A percentile compares a stretch with the other conserved stretches of the same genome.
These are phyloP conservation scores for Alternaria sp. DNA, from an alignment of 2,329 filamentous ascomycete genomes.

Conservation along the genomic window DNA sequence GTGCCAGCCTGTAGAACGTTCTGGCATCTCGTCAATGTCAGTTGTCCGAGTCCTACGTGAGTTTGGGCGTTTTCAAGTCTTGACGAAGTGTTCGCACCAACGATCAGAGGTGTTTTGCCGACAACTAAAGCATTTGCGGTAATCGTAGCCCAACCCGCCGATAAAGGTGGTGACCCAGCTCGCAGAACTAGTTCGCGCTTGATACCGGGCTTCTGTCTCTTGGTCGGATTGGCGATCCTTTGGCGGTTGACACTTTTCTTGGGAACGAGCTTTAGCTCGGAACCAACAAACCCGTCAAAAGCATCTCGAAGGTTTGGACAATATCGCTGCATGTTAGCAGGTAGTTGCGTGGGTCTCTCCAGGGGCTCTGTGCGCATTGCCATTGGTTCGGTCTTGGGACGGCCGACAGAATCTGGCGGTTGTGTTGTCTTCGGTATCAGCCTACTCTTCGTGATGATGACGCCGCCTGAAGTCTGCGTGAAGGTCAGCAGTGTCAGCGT, in stretches of 20 bases:
- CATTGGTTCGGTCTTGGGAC: neutral
- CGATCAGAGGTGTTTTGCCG: neutral
- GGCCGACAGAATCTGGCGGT: neutral
- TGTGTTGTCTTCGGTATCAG: neutral
- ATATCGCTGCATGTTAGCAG: neutral
- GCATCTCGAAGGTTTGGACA: neutral
- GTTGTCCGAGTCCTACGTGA: neutral
- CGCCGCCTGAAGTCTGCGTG: neutral
- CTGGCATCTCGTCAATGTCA: neutral
- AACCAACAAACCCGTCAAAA: constrained; percentile 21
- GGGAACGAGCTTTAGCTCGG: constrained; percentile 6
- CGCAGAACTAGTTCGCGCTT: constrained; percentile 8
- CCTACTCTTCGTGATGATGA: neutral
- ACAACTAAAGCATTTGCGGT: neutral
- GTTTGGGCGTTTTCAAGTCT: neutral
- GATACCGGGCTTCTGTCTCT: neutral
- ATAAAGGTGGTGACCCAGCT: constrained; percentile 10
- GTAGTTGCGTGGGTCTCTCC: neutral
- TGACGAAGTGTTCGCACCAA: neutral
- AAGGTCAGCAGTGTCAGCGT: neutral
- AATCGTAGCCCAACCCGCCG: neutral
- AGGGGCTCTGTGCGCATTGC: neutral
- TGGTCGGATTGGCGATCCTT: neutral
- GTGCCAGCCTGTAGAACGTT: neutral
- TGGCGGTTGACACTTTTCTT: neutral